Percentiles rank a stretch among this genome's conserved stretches.
phyloP scores from a whole-genome alignment of 1,139 yeast genomes.

The Candida frijolesensis region DNA sequence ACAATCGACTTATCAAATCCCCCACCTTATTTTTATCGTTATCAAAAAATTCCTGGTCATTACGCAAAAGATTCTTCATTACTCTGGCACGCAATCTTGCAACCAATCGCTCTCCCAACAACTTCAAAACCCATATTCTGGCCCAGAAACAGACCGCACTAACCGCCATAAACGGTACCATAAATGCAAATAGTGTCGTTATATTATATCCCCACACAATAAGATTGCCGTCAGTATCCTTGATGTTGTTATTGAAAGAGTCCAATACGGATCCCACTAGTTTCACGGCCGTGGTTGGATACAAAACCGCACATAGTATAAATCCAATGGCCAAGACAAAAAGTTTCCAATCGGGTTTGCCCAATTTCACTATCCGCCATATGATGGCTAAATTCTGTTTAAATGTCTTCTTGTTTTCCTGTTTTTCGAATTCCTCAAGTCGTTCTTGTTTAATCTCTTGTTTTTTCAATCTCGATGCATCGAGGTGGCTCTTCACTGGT shows the following conservation, averaged over 20 bases:
- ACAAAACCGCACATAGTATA: slow-evolving; percentile 48
- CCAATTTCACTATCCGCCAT: slow-evolving; percentile 39
- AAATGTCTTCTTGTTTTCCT: slow-evolving; percentile 29
- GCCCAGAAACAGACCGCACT: slow-evolving; percentile 55
- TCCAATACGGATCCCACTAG: slow-evolving; percentile 51
- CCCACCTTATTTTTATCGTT: slow-evolving; percentile 57
- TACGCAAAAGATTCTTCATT: slow-evolving; percentile 52
- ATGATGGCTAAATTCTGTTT: slow-evolving; percentile 40
- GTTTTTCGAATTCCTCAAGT: slow-evolving; percentile 28
- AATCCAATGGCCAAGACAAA: slow-evolving; percentile 45
- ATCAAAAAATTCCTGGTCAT: slow-evolving; percentile 54
- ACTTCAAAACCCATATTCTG: slow-evolving; percentile 48
- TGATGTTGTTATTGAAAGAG: slow-evolving; percentile 39
- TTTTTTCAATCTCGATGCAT: slow-evolving; percentile 28
- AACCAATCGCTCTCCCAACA: slow-evolving; percentile 45
- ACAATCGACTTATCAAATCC: slow-evolving; percentile 53
- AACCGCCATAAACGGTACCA: slow-evolving; percentile 50
- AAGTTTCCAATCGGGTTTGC: slow-evolving; percentile 42
- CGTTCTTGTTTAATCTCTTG: slow-evolving; percentile 37
- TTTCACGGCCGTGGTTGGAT: slow-evolving; percentile 49
- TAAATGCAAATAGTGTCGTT: slow-evolving; percentile 41
- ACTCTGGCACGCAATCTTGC: slow-evolving; percentile 51
- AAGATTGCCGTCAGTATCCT: slow-evolving; percentile 43
- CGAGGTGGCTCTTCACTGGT: slow-evolving; percentile 34
- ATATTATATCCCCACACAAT: slow-evolving; percentile 51